A percentile compares a stretch with the other conserved stretches of the same genome.
These are phyloP conservation scores for Cadophora luteo-olivacea DNA, from an alignment of 2,329 filamentous ascomycete genomes.

Conservation along the genomic window DNA sequence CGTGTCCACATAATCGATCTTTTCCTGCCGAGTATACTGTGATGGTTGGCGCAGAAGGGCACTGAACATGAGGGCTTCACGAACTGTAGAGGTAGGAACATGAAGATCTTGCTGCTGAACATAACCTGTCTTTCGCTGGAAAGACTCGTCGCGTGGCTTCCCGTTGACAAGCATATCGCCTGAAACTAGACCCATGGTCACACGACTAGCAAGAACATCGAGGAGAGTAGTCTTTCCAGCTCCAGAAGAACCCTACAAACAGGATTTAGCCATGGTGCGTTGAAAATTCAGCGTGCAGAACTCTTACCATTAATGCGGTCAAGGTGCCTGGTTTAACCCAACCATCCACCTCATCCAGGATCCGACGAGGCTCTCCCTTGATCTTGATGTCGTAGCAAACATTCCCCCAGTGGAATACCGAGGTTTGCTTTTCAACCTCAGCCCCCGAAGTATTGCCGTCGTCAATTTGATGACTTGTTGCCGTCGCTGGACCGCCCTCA, in stretches of 20 bases:
- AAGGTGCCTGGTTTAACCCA: constrained; percentile 77
- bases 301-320: constrained; percentile 66
- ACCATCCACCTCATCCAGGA: constrained; percentile 72
- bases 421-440: constrained; percentile 33
- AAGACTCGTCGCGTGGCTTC: constrained; percentile 65
- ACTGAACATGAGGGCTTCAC: constrained; percentile 86
- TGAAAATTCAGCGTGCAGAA: neutral
- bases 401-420: constrained; percentile 41
- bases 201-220: constrained; percentile 79
- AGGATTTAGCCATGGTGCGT: neutral
- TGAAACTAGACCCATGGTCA: constrained; percentile 86
- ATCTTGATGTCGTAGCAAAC: constrained; percentile 78
- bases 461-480: neutral
- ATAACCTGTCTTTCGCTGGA: constrained; percentile 92
- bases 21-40: constrained; percentile 73
- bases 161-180: constrained; percentile 79
- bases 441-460: constrained; percentile 1
- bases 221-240: constrained; percentile 89
- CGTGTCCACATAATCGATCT: constrained; percentile 86
- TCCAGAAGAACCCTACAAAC: constrained; percentile 49
- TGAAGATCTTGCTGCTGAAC: constrained; percentile 93
- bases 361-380: constrained; percentile 65
- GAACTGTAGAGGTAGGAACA: constrained; percentile 81
- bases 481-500: constrained; percentile 29
- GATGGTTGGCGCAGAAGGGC: constrained; percentile 85